These are phyloP conservation scores for Prunus mongolica DNA, from an alignment of 306 rosid genomes.

Conservation along the genomic window DNA sequence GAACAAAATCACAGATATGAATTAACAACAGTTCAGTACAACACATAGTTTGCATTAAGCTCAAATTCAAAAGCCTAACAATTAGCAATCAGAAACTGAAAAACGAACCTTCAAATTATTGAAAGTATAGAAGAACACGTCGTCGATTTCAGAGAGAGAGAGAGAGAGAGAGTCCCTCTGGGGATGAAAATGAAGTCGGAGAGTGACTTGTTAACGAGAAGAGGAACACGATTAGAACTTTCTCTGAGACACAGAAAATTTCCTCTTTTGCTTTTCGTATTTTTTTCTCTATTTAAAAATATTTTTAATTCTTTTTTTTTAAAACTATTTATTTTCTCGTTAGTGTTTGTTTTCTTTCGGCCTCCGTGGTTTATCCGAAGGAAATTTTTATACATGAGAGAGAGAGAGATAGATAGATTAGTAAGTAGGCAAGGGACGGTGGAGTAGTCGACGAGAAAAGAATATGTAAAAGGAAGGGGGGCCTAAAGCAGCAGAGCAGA, in stretches of 20 bases:
- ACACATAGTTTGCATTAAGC: background rate
- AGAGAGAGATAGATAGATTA: background rate
- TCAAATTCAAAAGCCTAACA: background rate
- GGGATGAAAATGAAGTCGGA: slow-evolving; percentile 4
- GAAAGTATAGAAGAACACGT: slow-evolving; percentile 1
- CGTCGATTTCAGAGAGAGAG: background rate
- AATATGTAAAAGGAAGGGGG: slow-evolving; percentile 8
- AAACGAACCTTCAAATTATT: slow-evolving; percentile 39
- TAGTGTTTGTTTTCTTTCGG: slow-evolving; percentile 18
- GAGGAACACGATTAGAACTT: slow-evolving; percentile 32
- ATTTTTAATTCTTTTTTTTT: background rate
- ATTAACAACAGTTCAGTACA: background rate
- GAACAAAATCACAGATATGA: background rate
- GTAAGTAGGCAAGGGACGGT: slow-evolving; percentile 36
- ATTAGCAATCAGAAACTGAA: slow-evolving; percentile 1
- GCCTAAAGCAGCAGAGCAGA: background rate
- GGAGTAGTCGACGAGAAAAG: slow-evolving; percentile 37
- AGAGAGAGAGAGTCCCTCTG: slow-evolving; percentile 14
- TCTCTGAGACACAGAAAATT: slow-evolving; percentile 20
- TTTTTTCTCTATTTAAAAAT: background rate
- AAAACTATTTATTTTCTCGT: background rate
- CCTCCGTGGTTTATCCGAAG: slow-evolving; percentile 16
- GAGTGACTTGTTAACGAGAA: slow-evolving; percentile 20
- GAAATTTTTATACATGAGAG: slow-evolving; percentile 16
- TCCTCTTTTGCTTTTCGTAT: background rate